phyloP scores from a whole-genome alignment of 2,329 filamentous ascomycete species.

The Alternaria brassicicola region DNA sequence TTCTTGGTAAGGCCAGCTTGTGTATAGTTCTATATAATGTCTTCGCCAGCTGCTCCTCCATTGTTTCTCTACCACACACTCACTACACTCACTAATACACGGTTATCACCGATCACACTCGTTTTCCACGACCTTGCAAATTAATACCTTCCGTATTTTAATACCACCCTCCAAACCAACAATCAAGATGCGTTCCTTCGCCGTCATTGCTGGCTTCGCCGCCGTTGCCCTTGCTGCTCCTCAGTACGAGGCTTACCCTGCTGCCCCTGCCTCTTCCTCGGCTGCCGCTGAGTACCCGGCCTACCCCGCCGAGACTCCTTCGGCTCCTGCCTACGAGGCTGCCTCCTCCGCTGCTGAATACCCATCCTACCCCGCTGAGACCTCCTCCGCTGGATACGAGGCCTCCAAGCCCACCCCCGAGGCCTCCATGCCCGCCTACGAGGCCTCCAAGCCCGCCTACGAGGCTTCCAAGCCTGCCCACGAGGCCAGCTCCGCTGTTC shows the following conservation, averaged over 20 bases:
- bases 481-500: neutral
- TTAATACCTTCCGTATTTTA: conserved; percentile 46
- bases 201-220: conserved; percentile 40
- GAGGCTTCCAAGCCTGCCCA: neutral
- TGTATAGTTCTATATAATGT: conserved; percentile 45
- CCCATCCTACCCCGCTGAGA: conserved; percentile 8
- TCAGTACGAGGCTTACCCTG: conserved; percentile 24
- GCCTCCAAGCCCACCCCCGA: neutral
- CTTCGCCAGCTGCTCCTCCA: conserved; percentile 22
- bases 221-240: conserved; percentile 33
- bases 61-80: conserved; percentile 47
- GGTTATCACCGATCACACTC: conserved; percentile 51
- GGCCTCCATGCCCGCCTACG: neutral
- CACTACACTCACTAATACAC: conserved; percentile 44
- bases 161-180: conserved; percentile 29
- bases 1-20: conserved; percentile 35
- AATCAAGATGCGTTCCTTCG: conserved; percentile 51
- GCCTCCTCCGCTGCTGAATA: conserved; percentile 4
- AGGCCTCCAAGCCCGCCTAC: neutral
- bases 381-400: conserved; percentile 1
- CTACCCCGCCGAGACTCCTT: conserved; percentile 4
- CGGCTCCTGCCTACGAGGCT: conserved; percentile 5
- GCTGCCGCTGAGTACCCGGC: conserved; percentile 11
- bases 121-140: conserved; percentile 43
- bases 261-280: neutral